Conservation (phyloP, 495 filamentous ascomycete genomes). For the Aspergillus asperescens region DNA sequence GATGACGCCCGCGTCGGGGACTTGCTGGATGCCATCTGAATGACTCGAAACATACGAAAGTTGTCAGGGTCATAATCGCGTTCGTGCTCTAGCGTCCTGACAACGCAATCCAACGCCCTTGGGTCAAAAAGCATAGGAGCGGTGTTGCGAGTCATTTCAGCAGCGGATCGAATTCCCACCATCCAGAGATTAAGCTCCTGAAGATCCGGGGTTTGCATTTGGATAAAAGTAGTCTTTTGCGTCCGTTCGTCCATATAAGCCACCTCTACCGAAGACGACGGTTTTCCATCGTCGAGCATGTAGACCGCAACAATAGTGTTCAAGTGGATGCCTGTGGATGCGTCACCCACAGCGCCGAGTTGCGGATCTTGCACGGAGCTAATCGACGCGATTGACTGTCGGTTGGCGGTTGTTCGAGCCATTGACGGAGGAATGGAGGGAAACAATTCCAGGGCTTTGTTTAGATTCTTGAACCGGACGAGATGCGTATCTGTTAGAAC, state of each 20-base stretch:
- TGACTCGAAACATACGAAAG: constrained; percentile 78
- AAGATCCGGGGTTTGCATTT: constrained; percentile 66
- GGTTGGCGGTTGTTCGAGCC: constrained; percentile 35
- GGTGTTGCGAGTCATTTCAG: constrained; percentile 50
- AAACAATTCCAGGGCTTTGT: constrained; percentile 63
- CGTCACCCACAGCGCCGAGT: constrained; percentile 45
- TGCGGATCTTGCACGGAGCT: constrained; percentile 60
- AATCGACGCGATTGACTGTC: constrained; percentile 54
- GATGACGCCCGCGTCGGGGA: constrained; percentile 57
- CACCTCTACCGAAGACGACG: constrained; percentile 76
- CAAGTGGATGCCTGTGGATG: constrained; percentile 54
- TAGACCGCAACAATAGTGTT: constrained; percentile 73
- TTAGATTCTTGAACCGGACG: constrained; percentile 71
- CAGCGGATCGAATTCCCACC: constrained; percentile 57
- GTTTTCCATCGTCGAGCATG: constrained; percentile 69
- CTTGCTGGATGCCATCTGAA: constrained; percentile 63
- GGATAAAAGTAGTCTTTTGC: constrained; percentile 53
- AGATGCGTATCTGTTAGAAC: constrained; percentile 86
- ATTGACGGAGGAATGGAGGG: constrained; percentile 46
- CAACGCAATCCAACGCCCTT: constrained; percentile 59
- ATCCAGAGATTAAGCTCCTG: constrained; percentile 74
- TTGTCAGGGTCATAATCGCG: constrained; percentile 63
- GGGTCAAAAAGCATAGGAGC: constrained; percentile 53
- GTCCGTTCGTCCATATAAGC: constrained; percentile 68
- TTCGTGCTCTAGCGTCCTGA: constrained; percentile 59